phyloP scores from a whole-genome alignment of 805 yeast genomes.

The Blastobotrys mokoenaii region DNA sequence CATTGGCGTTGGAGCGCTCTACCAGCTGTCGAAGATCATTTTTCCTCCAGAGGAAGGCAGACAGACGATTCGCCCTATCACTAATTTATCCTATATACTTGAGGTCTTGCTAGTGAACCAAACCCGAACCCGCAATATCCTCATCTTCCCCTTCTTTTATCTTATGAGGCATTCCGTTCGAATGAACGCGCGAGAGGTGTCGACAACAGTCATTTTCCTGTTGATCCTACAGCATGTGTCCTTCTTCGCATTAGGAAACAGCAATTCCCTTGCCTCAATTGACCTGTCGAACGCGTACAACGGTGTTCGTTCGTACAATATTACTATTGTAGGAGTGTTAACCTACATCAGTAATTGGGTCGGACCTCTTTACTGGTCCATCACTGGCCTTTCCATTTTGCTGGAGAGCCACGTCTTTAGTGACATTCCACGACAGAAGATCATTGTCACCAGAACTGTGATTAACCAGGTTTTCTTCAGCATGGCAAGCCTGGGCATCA shows the following conservation, averaged over 20 bases:
- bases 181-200: constrained; percentile 11
- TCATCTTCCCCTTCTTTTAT: constrained; percentile 39
- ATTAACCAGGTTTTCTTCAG: constrained; percentile 46
- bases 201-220: constrained; percentile 25
- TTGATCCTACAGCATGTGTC: constrained; percentile 63
- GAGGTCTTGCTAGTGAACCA: constrained; percentile 44
- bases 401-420: constrained; percentile 13
- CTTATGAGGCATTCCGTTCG: constrained; percentile 15
- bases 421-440: constrained; percentile 10
- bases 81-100: constrained; percentile 11
- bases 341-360: constrained; percentile 81
- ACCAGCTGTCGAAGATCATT: constrained; percentile 15
- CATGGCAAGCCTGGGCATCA: constrained; percentile 47
- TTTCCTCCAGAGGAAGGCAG: not conserved
- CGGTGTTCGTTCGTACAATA: constrained; percentile 66
- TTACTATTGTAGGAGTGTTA: constrained; percentile 62
- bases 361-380: constrained; percentile 76
- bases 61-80: constrained; percentile 3
- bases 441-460: constrained; percentile 6
- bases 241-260: constrained; percentile 82
- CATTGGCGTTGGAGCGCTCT: constrained; percentile 15
- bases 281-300: constrained; percentile 90
- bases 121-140: constrained; percentile 46
- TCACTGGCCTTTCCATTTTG: constrained; percentile 19
- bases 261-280: constrained; percentile 85